These are phyloP conservation scores for Starmera caribaea DNA, from an alignment of 805 yeast genomes.

Conservation along the genomic window DNA sequence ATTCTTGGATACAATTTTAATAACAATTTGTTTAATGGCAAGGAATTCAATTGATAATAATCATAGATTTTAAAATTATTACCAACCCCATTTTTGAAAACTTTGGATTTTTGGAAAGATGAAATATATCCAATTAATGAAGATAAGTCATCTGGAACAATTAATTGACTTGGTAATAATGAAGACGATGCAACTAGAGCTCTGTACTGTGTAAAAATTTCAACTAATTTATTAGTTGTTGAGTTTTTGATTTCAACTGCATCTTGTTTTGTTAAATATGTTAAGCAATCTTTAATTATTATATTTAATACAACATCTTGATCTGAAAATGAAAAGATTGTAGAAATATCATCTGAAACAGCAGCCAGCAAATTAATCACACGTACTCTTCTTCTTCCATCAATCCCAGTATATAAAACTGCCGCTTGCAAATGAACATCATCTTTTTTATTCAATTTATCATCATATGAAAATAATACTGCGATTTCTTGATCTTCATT, in stretches of 20 bases:
- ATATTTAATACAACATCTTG: slow-evolving; percentile 54
- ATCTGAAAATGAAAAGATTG: slow-evolving; percentile 72
- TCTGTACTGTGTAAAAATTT: slow-evolving; percentile 52
- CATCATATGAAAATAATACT: slow-evolving; percentile 69
- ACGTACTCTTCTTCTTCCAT: slow-evolving; percentile 75
- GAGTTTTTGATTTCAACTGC: slow-evolving; percentile 40
- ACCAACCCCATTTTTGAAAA: slow-evolving; percentile 35
- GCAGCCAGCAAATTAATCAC: slow-evolving; percentile 80
- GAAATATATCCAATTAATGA: slow-evolving; percentile 60
- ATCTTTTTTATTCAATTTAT: slow-evolving; percentile 52
- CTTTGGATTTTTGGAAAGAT: slow-evolving; percentile 58
- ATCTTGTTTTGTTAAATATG: slow-evolving; percentile 31
- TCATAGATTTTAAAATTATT: slow-evolving; percentile 59
- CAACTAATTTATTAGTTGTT: slow-evolving; percentile 42
- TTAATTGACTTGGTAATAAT: slow-evolving; percentile 48
- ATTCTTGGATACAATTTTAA: slow-evolving; percentile 74
- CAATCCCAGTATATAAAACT: slow-evolving; percentile 65
- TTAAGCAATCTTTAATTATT: slow-evolving; percentile 38
- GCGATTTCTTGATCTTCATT: slow-evolving; percentile 56
- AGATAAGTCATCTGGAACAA: slow-evolving; percentile 74
- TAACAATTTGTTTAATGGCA: slow-evolving; percentile 47
- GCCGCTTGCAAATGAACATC: slow-evolving; percentile 94
- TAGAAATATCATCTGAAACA: slow-evolving; percentile 62
- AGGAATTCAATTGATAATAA: slow-evolving; percentile 37
- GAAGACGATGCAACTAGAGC: slow-evolving; percentile 31